phyloP scores from a whole-genome alignment of 768 basidiomycete genomes.

The Dioszegia hungarica region DNA sequence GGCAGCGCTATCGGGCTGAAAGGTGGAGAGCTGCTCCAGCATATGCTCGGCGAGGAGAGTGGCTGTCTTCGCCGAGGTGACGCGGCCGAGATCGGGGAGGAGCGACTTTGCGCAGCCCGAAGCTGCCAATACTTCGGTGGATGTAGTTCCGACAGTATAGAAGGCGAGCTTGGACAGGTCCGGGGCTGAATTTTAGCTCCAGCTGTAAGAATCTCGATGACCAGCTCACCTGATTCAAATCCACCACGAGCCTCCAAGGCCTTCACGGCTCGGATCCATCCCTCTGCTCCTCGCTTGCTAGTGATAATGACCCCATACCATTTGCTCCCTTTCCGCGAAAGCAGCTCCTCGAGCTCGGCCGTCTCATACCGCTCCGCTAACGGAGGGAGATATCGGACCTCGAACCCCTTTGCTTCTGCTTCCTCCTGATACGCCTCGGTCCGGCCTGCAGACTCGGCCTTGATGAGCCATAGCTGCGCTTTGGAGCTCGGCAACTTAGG shows the following conservation, averaged over 20 bases:
- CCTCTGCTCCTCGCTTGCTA: conserved; percentile 9
- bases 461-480: not conserved
- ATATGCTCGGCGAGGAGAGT: not conserved
- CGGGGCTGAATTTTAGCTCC: not conserved
- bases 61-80: conserved; percentile 1
- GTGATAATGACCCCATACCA: conserved; percentile 13
- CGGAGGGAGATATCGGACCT: not conserved
- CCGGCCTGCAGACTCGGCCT: not conserved
- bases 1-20: not conserved
- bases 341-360: not conserved
- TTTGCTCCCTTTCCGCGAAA: not conserved
- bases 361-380: conserved; percentile 3
- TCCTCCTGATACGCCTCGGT: not conserved
- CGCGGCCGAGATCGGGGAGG: not conserved
- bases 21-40: not conserved
- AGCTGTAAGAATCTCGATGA: not conserved
- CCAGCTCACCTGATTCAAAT: not conserved
- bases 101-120: not conserved
- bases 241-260: not conserved
- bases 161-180: conserved; percentile 5
- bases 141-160: conserved; percentile 9
- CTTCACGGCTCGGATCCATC: conserved; percentile 7
- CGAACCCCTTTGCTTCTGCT: not conserved
- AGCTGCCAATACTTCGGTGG: not conserved
- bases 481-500: not conserved